Base-by-base conservation (phyloP, 345 rosid species). In the Viola odorata region DNA sequence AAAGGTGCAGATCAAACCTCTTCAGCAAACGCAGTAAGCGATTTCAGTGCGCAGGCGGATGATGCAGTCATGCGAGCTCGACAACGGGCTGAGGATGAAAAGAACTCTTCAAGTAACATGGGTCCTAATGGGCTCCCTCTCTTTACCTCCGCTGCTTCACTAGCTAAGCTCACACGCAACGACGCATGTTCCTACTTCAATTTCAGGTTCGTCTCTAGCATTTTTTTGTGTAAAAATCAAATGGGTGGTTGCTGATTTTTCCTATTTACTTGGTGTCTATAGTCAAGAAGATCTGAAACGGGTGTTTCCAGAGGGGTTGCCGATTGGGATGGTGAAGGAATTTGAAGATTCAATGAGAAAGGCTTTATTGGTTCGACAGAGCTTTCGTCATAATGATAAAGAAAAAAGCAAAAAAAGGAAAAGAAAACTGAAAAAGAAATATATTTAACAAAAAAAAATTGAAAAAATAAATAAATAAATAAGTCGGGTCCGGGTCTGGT, bases 311-410 rank as follows among this genome's bases (percentile, higher is more conserved):
- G 99, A 94, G 65, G 99, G 97, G 9, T 73, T 94, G 68, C 84
- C 88, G 15, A 58, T 50, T 50, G 97, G 96, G 23, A 82, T 88
- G 82, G 77, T 68, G 61, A 59, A 71, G 64, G 99, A 94, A 76
- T 94, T 94, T 62, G 82, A 79, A 45, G 97, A 88, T 45, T 88
- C 99, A 16, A 72, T 83, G 95, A 71, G 91, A 62, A 79, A 73
- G 13, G 85, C 94, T 3, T 63, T 89, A 75, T 86, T 92, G 45
- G 89, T 92, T 55, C 71, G 98, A 52, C 83, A 84, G 77, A 79
- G 82, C 65, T 92, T 84, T 75, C n/a, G n/a, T n/a, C n/a, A n/a
- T n/a, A n/a, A n/a, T n/a, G n/a, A n/a, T n/a, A n/a, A n/a, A n/a
- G n/a, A n/a, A n/a, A n/a, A n/a, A n/a, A n/a, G n/a, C n/a, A n/a